Base-by-base conservation (phyloP, 805 yeast species). In the Blastobotrys terrestris region DNA sequence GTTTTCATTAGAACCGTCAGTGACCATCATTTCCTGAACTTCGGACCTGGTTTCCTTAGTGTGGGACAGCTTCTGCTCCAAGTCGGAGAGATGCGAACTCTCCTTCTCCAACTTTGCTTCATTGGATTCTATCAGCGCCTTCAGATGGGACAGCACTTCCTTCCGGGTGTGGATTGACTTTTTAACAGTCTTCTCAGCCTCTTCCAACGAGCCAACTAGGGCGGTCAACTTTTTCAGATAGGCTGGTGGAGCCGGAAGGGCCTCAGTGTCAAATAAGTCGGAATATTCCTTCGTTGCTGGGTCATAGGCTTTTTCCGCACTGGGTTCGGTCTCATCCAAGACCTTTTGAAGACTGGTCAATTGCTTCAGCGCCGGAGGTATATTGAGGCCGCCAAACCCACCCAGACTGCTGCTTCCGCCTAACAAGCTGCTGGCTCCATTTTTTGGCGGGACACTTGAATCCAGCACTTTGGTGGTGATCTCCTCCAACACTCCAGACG, bases 231-330 rank as follows among this genome's bases (percentile, higher is more conserved):
- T 60, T 3, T 58, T 59, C 4, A 69, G 53, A 31, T 63, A 65
- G 49, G 55, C 66, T 31, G 69, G 52, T 18, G 71, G 68, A 7
- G 73, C 68, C 15, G 74, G 73, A 8, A 67, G 51, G 2, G 58
- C 55, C n/a, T 60, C 67, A 40, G 60, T 55, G 13, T 63, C 68
- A 19, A 60, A 56, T 6, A 58, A 46, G 2, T 56, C 46, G 15
- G 55, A 39, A 35, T 55, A 61, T 6, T 48, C 48, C 14, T 55
- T 49, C 18, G 45, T 50, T 14, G 59, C 55, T 2, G 53, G 20
- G 7, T 43, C 42, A n/a, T 15, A 13, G 42, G 50, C 22, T 26
- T 46, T 46, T 2, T 31, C 46, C n/a, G 48, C 26, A 7, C 49
- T 46, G 18, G 45, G 14, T n/a, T 44, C 52, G 14, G 46, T 22